These are phyloP conservation scores for Saccharomycopsis capsularis DNA, from an alignment of 805 yeast species.

Conservation along the genomic window DNA sequence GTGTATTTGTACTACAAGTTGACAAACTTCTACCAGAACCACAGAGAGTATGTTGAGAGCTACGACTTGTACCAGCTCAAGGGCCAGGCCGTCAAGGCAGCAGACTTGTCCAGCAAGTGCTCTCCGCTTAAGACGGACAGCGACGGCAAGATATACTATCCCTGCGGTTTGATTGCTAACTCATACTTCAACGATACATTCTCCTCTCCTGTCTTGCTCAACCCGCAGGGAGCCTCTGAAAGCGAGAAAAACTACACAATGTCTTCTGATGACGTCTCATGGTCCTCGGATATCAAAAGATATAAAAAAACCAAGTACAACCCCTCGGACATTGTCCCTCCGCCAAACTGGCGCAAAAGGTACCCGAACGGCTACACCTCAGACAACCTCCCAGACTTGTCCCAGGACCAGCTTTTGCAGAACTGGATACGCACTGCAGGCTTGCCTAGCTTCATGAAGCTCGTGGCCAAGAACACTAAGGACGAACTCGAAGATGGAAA, in stretches of 20 bases:
- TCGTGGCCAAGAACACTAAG: constrained; percentile 56
- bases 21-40: constrained; percentile 92
- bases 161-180: constrained; percentile 82
- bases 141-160: constrained; percentile 38
- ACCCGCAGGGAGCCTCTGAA: constrained; percentile 26
- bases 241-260: constrained; percentile 34
- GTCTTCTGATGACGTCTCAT: constrained; percentile 54
- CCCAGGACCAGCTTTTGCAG: constrained; percentile 62
- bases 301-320: constrained; percentile 59
- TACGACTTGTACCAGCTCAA: constrained; percentile 73
- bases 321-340: constrained; percentile 62
- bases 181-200: constrained; percentile 74
- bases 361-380: constrained; percentile 71
- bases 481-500: constrained; percentile 51
- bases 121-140: constrained; percentile 27
- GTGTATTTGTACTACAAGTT: constrained; percentile 74
- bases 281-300: constrained; percentile 61
- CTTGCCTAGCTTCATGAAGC: constrained; percentile 57
- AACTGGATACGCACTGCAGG: constrained; percentile 88
- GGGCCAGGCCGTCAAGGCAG: constrained; percentile 59
- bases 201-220: constrained; percentile 34
- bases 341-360: constrained; percentile 71
- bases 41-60: constrained; percentile 85
- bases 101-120: constrained; percentile 39
- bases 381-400: constrained; percentile 61